These are phyloP conservation scores for Psilocybe subaeruginosa DNA, from an alignment of 768 basidiomycete genomes.

Conservation along the genomic window DNA sequence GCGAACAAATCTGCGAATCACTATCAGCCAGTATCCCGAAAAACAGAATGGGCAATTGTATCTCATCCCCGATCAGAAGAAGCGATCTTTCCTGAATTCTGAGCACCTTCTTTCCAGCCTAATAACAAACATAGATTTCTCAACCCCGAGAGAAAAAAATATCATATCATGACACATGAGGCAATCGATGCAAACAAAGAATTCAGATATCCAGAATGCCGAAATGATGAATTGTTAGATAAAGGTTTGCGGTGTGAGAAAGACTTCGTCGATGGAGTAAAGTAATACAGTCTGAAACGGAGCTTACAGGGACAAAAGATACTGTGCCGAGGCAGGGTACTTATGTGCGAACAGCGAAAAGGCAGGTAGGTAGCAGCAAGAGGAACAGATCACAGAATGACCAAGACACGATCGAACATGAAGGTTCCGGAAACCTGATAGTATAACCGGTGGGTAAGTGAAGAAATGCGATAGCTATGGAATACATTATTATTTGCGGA, in stretches of 20 bases:
- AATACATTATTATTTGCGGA: conserved; percentile 9
- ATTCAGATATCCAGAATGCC: background rate
- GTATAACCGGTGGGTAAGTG: background rate
- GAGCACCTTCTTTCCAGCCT: background rate
- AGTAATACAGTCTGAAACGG: background rate
- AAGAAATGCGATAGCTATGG: conserved; percentile 4
- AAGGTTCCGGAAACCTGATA: conserved; percentile 3
- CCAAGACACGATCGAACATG: background rate
- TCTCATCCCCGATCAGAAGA: background rate
- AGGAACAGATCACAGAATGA: background rate
- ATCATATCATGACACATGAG: conserved; percentile 8
- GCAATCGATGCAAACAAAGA: conserved; percentile 2
- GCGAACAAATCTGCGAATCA: background rate
- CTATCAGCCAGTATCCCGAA: background rate
- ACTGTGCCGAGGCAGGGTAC: conserved; percentile 3
- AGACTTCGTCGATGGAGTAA: conserved; percentile 9
- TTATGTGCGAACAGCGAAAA: background rate
- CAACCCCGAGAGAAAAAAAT: background rate
- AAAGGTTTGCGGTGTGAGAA: conserved; percentile 12
- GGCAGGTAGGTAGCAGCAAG: background rate
- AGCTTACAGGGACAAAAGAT: background rate
- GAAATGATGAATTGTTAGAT: conserved; percentile 1
- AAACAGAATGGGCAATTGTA: background rate
- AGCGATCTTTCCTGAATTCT: background rate
- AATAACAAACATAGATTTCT: background rate